phyloP scores from a whole-genome alignment of 1,284 basidiomycete genomes.

The Puccinia coronata region DNA sequence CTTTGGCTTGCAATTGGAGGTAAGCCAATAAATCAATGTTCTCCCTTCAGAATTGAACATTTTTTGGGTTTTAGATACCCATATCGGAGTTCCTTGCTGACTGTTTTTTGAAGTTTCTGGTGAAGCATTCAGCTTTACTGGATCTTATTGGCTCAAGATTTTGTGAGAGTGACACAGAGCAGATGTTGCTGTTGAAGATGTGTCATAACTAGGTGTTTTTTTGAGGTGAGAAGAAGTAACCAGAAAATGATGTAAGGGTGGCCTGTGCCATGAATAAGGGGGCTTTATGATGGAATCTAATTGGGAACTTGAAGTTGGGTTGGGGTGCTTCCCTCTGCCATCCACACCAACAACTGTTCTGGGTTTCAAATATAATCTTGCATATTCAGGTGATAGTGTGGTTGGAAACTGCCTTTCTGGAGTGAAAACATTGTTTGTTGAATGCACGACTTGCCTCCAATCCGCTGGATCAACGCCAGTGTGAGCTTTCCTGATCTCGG shows the following conservation, averaged over 20 bases:
- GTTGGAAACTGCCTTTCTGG: neutral
- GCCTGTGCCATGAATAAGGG: neutral
- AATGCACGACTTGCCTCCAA: neutral
- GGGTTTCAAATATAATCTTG: neutral
- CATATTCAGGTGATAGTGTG: neutral
- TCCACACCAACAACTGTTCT: too few species aligned
- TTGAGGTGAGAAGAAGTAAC: neutral
- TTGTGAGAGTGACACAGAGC: neutral
- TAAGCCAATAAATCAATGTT: neutral
- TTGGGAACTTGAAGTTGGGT: neutral
- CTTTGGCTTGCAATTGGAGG: neutral
- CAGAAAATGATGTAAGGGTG: neutral
- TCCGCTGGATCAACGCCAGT: neutral
- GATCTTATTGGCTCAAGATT: neutral
- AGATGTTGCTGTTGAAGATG: neutral
- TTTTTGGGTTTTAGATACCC: neutral
- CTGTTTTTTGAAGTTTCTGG: neutral
- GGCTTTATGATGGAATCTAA: neutral
- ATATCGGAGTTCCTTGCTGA: neutral
- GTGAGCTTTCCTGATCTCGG: neutral
- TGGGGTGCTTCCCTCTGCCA: neutral
- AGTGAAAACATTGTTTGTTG: neutral
- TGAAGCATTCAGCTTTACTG: neutral
- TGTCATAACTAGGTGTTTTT: neutral
- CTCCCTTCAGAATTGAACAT: neutral